These are phyloP conservation scores for Earliella scabrosa DNA, from an alignment of 1,284 basidiomycete species.

Conservation along the genomic window DNA sequence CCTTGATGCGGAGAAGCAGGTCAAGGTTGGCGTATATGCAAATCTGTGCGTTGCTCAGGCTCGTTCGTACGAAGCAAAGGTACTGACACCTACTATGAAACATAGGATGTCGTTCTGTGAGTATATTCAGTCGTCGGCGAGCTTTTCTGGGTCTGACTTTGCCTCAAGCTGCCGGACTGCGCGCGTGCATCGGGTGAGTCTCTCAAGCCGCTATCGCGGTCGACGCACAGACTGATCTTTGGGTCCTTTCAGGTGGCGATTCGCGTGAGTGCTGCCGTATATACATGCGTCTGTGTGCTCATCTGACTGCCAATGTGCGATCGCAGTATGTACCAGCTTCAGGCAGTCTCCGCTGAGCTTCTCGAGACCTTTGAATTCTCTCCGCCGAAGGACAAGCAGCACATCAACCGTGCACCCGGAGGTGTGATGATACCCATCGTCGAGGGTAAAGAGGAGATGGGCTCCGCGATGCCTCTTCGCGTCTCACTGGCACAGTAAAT, in stretches of 20 bases:
- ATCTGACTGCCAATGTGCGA: not conserved
- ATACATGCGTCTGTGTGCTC: not conserved
- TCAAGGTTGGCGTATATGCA: constrained; percentile 51
- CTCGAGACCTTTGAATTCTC: constrained; percentile 51
- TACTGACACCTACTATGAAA: too few species aligned
- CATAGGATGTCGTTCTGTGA: too few species aligned
- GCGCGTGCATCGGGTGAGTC: constrained; percentile 33
- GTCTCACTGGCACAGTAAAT: not conserved
- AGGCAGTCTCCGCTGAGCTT: constrained; percentile 51
- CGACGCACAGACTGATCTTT: not conserved
- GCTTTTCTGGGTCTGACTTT: too few species aligned
- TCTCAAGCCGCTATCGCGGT: not conserved
- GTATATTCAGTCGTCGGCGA: too few species aligned
- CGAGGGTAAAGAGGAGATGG: not conserved
- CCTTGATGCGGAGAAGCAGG: constrained; percentile 27
- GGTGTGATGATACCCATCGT: constrained; percentile 1
- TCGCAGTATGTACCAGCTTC: constrained; percentile 49
- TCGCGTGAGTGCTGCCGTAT: constrained; percentile 38
- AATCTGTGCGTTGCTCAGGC: constrained; percentile 47
- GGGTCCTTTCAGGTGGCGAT: constrained; percentile 36
- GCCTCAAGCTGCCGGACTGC: constrained; percentile 9
- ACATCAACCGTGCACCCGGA: not conserved
- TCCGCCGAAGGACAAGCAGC: constrained; percentile 23
- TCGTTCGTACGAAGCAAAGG: too few species aligned
- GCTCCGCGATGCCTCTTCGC: constrained; percentile 4